Percentiles rank a stretch among this genome's conserved stretches.
These are phyloP conservation scores for Termitomyces eurrhizus DNA, from an alignment of 768 basidiomycete genomes.

Conservation along the genomic window DNA sequence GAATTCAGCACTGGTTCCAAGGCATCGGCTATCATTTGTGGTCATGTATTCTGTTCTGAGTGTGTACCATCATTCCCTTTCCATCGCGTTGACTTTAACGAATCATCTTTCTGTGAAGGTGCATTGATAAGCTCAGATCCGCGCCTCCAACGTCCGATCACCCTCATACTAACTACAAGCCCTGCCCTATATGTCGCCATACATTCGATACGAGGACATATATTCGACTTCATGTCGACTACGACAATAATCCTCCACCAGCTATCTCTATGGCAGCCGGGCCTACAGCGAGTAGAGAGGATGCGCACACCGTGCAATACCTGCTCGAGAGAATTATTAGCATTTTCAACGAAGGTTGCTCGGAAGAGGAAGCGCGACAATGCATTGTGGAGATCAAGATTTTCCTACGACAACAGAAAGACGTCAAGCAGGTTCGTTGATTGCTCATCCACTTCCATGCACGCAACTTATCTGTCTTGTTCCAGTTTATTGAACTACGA, in stretches of 20 bases:
- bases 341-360: constrained; percentile 53
- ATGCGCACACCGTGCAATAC: constrained; percentile 7
- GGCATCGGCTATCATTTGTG: constrained; percentile 66
- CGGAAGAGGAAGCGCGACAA: constrained; percentile 44
- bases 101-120: constrained; percentile 33
- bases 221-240: constrained; percentile 59
- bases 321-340: constrained; percentile 51
- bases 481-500: constrained; percentile 49
- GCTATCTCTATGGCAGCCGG: constrained; percentile 29
- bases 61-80: constrained; percentile 21
- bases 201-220: constrained; percentile 37
- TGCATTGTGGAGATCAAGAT: constrained; percentile 47
- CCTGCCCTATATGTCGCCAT: constrained; percentile 63
- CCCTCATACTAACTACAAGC: constrained; percentile 9
- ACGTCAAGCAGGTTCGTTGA: constrained; percentile 38
- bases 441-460: background rate
- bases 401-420: constrained; percentile 40
- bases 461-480: background rate
- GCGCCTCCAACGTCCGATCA: constrained; percentile 21
- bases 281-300: constrained; percentile 33
- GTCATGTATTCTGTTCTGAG: constrained; percentile 65
- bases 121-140: constrained; percentile 45
- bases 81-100: constrained; percentile 4
- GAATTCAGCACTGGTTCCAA: constrained; percentile 48
- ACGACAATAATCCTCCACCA: constrained; percentile 28